Percentiles rank a stretch among this genome's conserved stretches.
phyloP scores from a whole-genome alignment of 2,329 filamentous ascomycete species.

The Cladophialophora yegresii region DNA sequence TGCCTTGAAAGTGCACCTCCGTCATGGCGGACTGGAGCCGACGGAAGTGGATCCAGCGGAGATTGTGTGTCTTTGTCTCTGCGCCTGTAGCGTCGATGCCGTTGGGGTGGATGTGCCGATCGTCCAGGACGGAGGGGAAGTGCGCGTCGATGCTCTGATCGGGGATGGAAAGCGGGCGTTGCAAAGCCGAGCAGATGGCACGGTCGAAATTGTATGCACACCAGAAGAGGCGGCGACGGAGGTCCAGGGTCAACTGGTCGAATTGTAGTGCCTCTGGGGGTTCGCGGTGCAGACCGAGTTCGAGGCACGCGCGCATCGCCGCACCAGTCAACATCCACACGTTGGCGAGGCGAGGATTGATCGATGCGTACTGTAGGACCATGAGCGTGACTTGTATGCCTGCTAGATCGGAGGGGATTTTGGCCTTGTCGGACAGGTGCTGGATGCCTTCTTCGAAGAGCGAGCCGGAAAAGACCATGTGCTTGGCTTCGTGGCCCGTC shows the following conservation, averaged over 20 bases:
- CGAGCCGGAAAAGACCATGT: conserved; percentile 40
- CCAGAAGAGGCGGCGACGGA: conserved; percentile 38
- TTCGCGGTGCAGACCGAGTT: conserved; percentile 38
- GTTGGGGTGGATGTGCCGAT: conserved; percentile 35
- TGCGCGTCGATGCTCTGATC: conserved; percentile 37
- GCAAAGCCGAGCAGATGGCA: conserved; percentile 37
- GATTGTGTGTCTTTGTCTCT: conserved; percentile 36
- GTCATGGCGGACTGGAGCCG: conserved; percentile 38
- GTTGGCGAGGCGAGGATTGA: conserved; percentile 38
- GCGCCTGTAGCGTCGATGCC: conserved; percentile 35
- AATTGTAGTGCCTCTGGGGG: conserved; percentile 32
- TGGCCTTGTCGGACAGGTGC: conserved; percentile 39
- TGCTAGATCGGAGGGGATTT: conserved; percentile 38
- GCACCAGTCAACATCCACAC: conserved; percentile 39
- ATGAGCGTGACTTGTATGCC: conserved; percentile 37
- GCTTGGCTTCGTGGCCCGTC: conserved; percentile 40
- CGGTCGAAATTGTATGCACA: conserved; percentile 38
- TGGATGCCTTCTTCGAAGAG: conserved; percentile 43
- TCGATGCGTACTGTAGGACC: conserved; percentile 38
- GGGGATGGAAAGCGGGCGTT: conserved; percentile 38
- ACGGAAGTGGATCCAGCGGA: conserved; percentile 38
- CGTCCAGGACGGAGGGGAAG: conserved; percentile 36
- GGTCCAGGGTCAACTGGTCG: conserved; percentile 36
- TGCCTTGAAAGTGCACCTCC: conserved; percentile 39
- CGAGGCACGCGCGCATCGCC: conserved; percentile 38